These are phyloP conservation scores for Microsporum canis DNA, from an alignment of 2,329 filamentous ascomycete species.

Conservation along the genomic window DNA sequence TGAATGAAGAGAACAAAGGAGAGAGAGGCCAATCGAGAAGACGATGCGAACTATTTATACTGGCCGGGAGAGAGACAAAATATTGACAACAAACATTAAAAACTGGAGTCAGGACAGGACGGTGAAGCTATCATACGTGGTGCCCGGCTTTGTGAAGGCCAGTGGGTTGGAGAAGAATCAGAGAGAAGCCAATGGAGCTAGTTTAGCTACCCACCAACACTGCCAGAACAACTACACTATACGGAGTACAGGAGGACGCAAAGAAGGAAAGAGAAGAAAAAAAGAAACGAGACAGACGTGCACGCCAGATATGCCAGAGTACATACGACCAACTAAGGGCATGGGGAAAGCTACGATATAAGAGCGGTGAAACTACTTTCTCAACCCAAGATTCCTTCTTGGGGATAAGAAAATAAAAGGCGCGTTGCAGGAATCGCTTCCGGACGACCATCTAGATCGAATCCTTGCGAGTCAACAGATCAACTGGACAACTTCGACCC, in stretches of 20 bases:
- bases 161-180: not conserved
- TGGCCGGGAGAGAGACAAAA: not conserved
- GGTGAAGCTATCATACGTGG: not conserved
- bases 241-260: not conserved
- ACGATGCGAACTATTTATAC: conserved; percentile 2
- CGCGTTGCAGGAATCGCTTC: not conserved
- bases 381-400: not conserved
- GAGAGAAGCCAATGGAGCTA: not conserved
- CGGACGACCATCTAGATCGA: not conserved
- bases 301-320: not conserved
- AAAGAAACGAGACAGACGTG: not conserved
- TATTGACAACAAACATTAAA: conserved; percentile 5
- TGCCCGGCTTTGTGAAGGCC: not conserved
- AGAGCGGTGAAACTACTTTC: not conserved
- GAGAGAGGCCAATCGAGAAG: not conserved
- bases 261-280: not conserved
- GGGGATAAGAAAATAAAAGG: not conserved
- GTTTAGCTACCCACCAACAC: not conserved
- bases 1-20: conserved; percentile 1
- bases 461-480: not conserved
- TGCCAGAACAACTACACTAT: not conserved
- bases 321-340: not conserved
- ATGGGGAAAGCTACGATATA: not conserved
- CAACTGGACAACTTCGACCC: not conserved
- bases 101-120: not conserved